These are phyloP conservation scores for Xylariaceae sp. DNA, from an alignment of 2,329 filamentous ascomycete species.

Conservation along the genomic window DNA sequence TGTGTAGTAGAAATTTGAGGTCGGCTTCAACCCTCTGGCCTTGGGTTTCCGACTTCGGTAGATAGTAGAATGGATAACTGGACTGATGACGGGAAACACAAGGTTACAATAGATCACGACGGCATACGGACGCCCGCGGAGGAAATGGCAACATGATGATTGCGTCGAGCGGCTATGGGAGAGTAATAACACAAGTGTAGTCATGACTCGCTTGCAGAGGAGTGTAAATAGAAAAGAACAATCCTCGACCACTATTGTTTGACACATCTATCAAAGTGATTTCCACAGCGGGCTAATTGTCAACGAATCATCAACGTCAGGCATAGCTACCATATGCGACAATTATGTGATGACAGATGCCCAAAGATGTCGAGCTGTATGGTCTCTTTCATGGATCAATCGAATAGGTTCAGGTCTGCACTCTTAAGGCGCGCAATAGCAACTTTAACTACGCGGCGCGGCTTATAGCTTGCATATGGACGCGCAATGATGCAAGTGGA, in stretches of 20 bases:
- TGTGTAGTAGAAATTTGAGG: constrained; percentile 30
- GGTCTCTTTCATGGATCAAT: too few species aligned
- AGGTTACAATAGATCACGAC: constrained; percentile 23
- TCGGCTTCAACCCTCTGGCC: constrained; percentile 20
- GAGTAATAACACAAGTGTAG: constrained; percentile 1
- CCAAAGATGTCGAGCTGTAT: too few species aligned
- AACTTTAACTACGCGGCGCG: too few species aligned
- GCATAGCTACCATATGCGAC: too few species aligned
- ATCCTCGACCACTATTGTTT: background rate
- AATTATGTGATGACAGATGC: too few species aligned
- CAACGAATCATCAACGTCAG: too few species aligned
- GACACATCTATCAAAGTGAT: too few species aligned
- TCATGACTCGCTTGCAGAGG: constrained; percentile 1
- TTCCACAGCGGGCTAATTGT: too few species aligned
- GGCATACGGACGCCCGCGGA: constrained; percentile 24
- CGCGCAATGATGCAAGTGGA: background rate
- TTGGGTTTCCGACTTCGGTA: constrained; percentile 25
- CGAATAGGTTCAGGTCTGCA: too few species aligned
- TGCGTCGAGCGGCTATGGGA: background rate
- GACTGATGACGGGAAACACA: constrained; percentile 16
- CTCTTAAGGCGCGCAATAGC: too few species aligned
- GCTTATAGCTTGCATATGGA: background rate
- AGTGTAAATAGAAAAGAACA: background rate
- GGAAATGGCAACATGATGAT: constrained; percentile 12
- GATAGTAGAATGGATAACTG: constrained; percentile 22